phyloP scores from a whole-genome alignment of 2,329 filamentous ascomycete species.

The Stemphylium lycopersici region DNA sequence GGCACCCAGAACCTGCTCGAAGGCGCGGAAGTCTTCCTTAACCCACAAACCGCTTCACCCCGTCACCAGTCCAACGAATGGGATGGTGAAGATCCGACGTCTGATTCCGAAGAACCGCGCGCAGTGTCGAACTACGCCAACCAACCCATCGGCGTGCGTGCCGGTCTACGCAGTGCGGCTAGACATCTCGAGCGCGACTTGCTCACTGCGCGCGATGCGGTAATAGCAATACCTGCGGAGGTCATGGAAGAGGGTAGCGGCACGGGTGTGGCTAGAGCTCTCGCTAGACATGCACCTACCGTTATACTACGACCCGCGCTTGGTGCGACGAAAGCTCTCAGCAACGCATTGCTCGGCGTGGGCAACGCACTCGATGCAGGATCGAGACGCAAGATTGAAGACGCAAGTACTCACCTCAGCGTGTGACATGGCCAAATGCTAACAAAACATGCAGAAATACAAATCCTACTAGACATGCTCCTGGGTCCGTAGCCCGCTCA shows the following conservation, averaged over 20 bases:
- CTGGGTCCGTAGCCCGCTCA: too few relatives aligned
- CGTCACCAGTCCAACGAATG: slow-evolving; percentile 46
- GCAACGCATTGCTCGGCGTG: slow-evolving; percentile 87
- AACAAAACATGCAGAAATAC: slow-evolving; percentile 9
- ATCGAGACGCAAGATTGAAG: slow-evolving; percentile 80
- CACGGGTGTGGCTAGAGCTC: slow-evolving; percentile 76
- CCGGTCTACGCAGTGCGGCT: slow-evolving; percentile 84
- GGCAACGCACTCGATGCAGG: slow-evolving; percentile 88
- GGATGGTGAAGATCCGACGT: slow-evolving; percentile 63
- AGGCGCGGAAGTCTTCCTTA: slow-evolving; percentile 81
- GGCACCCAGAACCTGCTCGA: slow-evolving; percentile 94
- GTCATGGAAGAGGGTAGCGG: slow-evolving; percentile 86
- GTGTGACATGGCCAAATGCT: background rate
- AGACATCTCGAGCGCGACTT: slow-evolving; percentile 84
- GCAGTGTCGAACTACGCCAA: slow-evolving; percentile 92
- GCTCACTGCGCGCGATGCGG: slow-evolving; percentile 84
- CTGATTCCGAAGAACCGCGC: slow-evolving; percentile 72
- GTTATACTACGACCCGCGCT: slow-evolving; percentile 90
- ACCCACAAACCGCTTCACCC: slow-evolving; percentile 40
- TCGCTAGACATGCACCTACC: slow-evolving; percentile 84
- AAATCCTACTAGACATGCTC: slow-evolving; percentile 12
- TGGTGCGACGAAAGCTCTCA: slow-evolving; percentile 85
- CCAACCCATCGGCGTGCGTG: slow-evolving; percentile 86
- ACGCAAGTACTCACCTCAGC: slow-evolving; percentile 67
- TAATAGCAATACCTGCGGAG: slow-evolving; percentile 92